Percentiles rank a stretch among this genome's conserved stretches.
Conservation (phyloP, 2,329 filamentous ascomycete genomes). For the Knoxdaviesia capensis region DNA sequence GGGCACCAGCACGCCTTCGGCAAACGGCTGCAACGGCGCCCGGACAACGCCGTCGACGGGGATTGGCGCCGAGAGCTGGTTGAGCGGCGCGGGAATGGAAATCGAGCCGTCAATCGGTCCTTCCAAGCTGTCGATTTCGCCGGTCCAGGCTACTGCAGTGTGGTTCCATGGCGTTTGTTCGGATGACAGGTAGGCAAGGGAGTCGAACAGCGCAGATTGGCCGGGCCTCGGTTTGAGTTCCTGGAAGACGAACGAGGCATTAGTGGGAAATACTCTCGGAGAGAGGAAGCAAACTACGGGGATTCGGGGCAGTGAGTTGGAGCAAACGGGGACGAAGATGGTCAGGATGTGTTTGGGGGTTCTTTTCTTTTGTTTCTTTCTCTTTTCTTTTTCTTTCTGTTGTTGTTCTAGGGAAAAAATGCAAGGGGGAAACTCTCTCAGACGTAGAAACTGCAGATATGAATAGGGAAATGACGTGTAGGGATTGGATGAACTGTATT, state of each 20-base stretch:
- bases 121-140: slow-evolving; percentile 42
- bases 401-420: too few relatives aligned
- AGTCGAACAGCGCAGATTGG: slow-evolving; percentile 82
- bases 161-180: slow-evolving; percentile 72
- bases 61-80: slow-evolving; percentile 60
- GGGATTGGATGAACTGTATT: background rate
- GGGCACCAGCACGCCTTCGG: slow-evolving; percentile 52
- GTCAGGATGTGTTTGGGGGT: too few relatives aligned
- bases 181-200: slow-evolving; percentile 75
- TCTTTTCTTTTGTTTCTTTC: too few relatives aligned
- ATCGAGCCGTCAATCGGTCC: background rate
- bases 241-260: slow-evolving; percentile 19
- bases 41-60: slow-evolving; percentile 44
- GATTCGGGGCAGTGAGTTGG: too few relatives aligned
- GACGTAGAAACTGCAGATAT: background rate
- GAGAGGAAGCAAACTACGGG: background rate
- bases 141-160: slow-evolving; percentile 85
- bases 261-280: slow-evolving; percentile 2
- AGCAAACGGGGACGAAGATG: too few relatives aligned
- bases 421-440: too few relatives aligned
- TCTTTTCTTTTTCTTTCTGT: too few relatives aligned
- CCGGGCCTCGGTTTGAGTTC: slow-evolving; percentile 60
- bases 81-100: slow-evolving; percentile 23
- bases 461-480: slow-evolving; percentile 1
- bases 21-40: slow-evolving; percentile 32